Percentiles rank a stretch among this genome's conserved stretches.
Conservation (phyloP, 345 rosid genomes). For the Theobroma cacao region DNA sequence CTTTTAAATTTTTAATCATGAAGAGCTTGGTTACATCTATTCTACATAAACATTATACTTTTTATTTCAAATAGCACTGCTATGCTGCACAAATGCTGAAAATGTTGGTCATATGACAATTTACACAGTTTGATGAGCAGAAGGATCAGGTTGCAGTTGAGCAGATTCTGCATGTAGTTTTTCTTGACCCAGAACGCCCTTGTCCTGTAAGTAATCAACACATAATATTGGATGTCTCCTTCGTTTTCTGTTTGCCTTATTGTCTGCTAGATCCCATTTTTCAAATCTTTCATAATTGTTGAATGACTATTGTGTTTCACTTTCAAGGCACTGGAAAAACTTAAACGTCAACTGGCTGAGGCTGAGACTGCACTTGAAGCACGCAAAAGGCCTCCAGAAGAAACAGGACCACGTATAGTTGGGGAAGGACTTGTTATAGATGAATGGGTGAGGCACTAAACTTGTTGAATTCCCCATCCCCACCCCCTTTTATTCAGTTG, state of each 20-base stretch:
- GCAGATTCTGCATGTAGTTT: constrained; percentile 62
- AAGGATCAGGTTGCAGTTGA: constrained; percentile 65
- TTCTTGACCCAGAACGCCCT: constrained; percentile 56
- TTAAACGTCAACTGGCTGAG: constrained; percentile 54
- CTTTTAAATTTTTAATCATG: background rate
- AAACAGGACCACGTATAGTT: constrained; percentile 38
- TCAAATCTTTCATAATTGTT: background rate
- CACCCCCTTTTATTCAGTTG: background rate
- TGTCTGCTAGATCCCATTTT: background rate
- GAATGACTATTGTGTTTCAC: background rate
- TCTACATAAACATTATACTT: background rate
- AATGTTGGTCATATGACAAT: constrained; percentile 2
- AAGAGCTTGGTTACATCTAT: background rate
- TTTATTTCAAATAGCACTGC: background rate
- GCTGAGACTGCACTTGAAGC: constrained; percentile 66
- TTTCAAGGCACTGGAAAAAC: constrained; percentile 52
- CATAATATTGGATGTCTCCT: background rate
- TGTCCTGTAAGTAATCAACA: constrained; percentile 42
- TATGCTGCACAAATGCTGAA: background rate
- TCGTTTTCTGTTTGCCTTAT: background rate
- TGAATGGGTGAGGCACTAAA: constrained; percentile 56
- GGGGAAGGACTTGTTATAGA: constrained; percentile 75
- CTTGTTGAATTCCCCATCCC: background rate
- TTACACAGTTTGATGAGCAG: constrained; percentile 68
- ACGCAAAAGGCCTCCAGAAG: constrained; percentile 58